Conservation (phyloP, 768 basidiomycete genomes). For the Tulasnella sp. region DNA sequence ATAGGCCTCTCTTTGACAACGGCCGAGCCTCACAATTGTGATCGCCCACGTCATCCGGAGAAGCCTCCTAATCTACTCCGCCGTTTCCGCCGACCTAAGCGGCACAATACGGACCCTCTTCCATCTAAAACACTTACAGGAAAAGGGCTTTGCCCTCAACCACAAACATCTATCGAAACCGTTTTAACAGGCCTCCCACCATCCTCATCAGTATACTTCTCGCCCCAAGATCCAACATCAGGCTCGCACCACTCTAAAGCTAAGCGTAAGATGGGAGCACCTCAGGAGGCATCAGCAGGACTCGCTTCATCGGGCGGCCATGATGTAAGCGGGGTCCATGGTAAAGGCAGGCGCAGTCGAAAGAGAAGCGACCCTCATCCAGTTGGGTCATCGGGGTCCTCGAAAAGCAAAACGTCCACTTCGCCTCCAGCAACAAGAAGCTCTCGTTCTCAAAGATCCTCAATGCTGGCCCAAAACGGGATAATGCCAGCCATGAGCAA, state of each 20-base stretch:
- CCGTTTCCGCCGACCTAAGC: not conserved
- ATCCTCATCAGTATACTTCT: constrained; percentile 68
- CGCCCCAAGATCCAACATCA: constrained; percentile 65
- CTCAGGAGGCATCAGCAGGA: not conserved
- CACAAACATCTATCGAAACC: not conserved
- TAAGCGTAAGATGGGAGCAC: not conserved
- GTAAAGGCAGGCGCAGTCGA: constrained; percentile 23
- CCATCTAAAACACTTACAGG: not conserved
- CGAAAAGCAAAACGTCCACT: constrained; percentile 15
- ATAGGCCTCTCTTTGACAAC: constrained; percentile 12
- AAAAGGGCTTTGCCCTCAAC: not conserved
- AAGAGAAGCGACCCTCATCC: constrained; percentile 21
- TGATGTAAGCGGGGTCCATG: not conserved
- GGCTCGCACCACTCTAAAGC: constrained; percentile 63
- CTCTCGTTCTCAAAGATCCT: not conserved
- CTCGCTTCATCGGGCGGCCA: not conserved
- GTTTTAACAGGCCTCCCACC: constrained; percentile 10
- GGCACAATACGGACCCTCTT: not conserved
- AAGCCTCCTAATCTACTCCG: not conserved
- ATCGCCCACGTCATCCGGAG: constrained; percentile 4
- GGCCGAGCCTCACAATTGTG: not conserved
- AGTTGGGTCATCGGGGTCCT: not conserved
- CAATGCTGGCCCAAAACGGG: not conserved
- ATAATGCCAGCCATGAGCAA: not conserved
- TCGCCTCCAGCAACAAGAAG: not conserved